Percentiles rank a stretch among this genome's conserved stretches.
Conservation (phyloP, 2,329 filamentous ascomycete genomes). For the Colletotrichum sp. region DNA sequence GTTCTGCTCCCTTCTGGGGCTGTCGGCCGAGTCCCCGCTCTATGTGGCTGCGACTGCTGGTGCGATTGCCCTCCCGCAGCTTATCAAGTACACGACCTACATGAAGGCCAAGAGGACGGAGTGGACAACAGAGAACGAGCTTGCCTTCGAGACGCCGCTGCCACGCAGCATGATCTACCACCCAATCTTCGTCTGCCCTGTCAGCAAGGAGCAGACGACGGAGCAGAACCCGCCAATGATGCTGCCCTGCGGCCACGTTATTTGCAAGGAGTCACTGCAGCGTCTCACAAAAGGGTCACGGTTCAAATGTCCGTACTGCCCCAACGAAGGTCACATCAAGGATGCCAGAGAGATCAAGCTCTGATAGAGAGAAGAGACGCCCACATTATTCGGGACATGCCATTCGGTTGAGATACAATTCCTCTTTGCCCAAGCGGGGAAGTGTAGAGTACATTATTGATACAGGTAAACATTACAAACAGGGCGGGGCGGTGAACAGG, state of each 20-base stretch:
- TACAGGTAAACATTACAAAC: conserved; percentile 20
- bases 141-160: conserved; percentile 77
- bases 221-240: conserved; percentile 95
- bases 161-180: conserved; percentile 77
- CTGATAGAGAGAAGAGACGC: conserved; percentile 33
- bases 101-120: conserved; percentile 90
- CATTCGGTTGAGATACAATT: background rate
- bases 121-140: conserved; percentile 91
- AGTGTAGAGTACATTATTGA: background rate
- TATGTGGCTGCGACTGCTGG: conserved; percentile 94
- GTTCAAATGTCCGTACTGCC: conserved; percentile 98
- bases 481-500: conserved; percentile 1
- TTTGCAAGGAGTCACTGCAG: conserved; percentile 83
- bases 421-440: background rate
- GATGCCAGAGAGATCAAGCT: conserved; percentile 79
- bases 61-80: conserved; percentile 85
- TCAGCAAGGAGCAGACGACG: conserved; percentile 95
- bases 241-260: conserved; percentile 93
- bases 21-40: conserved; percentile 90
- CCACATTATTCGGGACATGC: background rate
- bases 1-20: conserved; percentile 89
- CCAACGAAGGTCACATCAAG: conserved; percentile 77
- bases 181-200: conserved; percentile 96
- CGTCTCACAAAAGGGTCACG: conserved; percentile 78
- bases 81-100: conserved; percentile 87